Conservation (phyloP, 352 stramenopile genomes). For the Phytopythium oedochilum region DNA sequence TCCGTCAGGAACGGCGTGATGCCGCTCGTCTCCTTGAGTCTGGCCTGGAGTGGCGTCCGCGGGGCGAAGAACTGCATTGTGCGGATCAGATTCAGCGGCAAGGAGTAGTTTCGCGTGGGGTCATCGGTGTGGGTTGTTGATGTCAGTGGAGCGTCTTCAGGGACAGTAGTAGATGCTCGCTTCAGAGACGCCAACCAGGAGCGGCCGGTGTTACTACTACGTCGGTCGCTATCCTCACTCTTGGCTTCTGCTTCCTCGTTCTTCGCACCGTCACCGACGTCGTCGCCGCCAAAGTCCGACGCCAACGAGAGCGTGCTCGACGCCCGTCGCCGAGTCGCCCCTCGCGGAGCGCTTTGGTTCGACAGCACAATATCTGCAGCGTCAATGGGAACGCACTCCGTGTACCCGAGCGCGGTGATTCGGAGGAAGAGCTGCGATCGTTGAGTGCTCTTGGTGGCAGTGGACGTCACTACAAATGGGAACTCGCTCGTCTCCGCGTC, state of each 20-base stretch:
- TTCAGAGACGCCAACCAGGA: not conserved
- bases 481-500: conserved; percentile 38
- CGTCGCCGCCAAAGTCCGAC: conserved; percentile 24
- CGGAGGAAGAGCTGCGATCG: conserved; percentile 61
- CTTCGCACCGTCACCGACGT: not conserved
- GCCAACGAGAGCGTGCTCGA: conserved; percentile 16
- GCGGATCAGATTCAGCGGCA: conserved; percentile 72
- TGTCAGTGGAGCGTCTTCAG: not conserved
- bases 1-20: conserved; percentile 60
- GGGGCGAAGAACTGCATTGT: conserved; percentile 76
- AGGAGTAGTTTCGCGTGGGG: conserved; percentile 54
- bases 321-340: conserved; percentile 20
- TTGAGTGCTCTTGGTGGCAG: not conserved
- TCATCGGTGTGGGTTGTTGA: not conserved
- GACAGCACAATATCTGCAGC: conserved; percentile 45
- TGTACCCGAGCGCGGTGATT: conserved; percentile 68
- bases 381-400: conserved; percentile 69
- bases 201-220: conserved; percentile 1
- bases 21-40: conserved; percentile 73
- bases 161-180: not conserved
- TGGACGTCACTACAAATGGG: not conserved
- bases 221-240: conserved; percentile 14
- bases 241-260: conserved; percentile 11
- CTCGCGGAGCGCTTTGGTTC: conserved; percentile 39
- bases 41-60: conserved; percentile 63